Base-by-base conservation (phyloP, 2,329 filamentous ascomycete genomes). In the Macrophomina phaseolina region DNA sequence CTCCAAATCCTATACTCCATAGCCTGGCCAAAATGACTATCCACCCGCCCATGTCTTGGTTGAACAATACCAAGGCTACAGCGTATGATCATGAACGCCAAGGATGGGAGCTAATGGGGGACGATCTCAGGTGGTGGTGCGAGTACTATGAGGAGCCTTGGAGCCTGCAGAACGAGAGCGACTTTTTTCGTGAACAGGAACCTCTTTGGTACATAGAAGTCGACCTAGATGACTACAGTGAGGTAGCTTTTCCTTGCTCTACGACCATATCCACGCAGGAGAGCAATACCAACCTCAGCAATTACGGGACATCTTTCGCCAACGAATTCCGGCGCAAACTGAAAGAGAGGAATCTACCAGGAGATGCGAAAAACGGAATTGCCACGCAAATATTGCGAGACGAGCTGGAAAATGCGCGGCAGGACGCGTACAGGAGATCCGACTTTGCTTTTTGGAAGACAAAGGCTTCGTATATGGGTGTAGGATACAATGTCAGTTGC, bases 301-400 rank as follows among this genome's bases (percentile, higher is more conserved):
- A 12, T 8, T 55, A 55, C n/a, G 52, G 52, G 0, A 18, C 32
- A 5, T 8, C n/a, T 3, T 55, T 55, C 34, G 38, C 38, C 16
- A 23, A 12, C 2, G 8, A 55, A 2, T 23, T 55, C 8, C 36
- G 32, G 11, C 1, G 23, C 5, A 55, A 38, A 12, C 30, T 36
- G n/a, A 2, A 6, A 4, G 8, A 23, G 2, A 4, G n/a, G 0
- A 1, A 14, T 5, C 12, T 38, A 1, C 14, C 34, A 5, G n/a
- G 12, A 7, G 23, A 23, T n/a, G 23, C 36, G 7, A 9, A 8
- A 2, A 38, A 12, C 5, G 8, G 14, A 4, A 3, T 23, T 3
- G 8, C 8, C 16, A 55, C 34, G 0, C 34, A 28, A 28, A 18
- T 11, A 9, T 4, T 55, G 34, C 36, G 34, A 12, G 32, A 55